Evolutionary conservation across 345 rosid species (phyloP).

Genomic region (Lenwebbia sp.): DNA sequence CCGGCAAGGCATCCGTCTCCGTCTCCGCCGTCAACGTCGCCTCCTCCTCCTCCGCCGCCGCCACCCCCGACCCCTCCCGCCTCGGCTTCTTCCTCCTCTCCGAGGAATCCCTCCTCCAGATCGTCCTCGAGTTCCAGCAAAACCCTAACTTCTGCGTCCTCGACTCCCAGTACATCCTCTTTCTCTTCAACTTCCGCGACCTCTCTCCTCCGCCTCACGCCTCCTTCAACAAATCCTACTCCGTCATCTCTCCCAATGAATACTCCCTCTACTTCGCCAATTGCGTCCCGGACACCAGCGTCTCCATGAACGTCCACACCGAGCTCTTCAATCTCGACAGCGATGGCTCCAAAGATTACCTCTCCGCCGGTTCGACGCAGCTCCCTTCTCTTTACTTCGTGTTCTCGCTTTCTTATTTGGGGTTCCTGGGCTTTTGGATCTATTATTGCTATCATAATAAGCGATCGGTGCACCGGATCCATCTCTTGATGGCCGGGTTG

Average conservation of each 20-base stretch:
- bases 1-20: constrained; percentile 59
- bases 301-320: constrained; percentile 72
- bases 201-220: constrained; percentile 75
- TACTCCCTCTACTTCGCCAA: constrained; percentile 89
- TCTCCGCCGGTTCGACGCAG: constrained; percentile 77
- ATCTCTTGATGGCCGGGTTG: constrained; percentile 65
- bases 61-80: constrained; percentile 47
- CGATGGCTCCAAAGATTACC: constrained; percentile 45
- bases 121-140: constrained; percentile 73
- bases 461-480: constrained; percentile 69
- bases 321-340: constrained; percentile 65
- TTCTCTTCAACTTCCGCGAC: constrained; percentile 68
- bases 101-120: constrained; percentile 78
- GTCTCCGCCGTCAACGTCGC: constrained; percentile 60
- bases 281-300: constrained; percentile 67
- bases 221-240: constrained; percentile 47
- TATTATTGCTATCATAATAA: constrained; percentile 37
- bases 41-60: constrained; percentile 17
- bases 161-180: constrained; percentile 43
- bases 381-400: constrained; percentile 53
- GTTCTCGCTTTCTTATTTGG: constrained; percentile 47
- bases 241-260: constrained; percentile 63
- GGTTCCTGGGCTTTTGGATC: constrained; percentile 57
- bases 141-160: constrained; percentile 82
- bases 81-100: constrained; percentile 96